Evolutionary conservation across 225 moss, liverwort and hornwort genomes (phyloP).

Genomic region (Anthoceros angustus): DNA sequence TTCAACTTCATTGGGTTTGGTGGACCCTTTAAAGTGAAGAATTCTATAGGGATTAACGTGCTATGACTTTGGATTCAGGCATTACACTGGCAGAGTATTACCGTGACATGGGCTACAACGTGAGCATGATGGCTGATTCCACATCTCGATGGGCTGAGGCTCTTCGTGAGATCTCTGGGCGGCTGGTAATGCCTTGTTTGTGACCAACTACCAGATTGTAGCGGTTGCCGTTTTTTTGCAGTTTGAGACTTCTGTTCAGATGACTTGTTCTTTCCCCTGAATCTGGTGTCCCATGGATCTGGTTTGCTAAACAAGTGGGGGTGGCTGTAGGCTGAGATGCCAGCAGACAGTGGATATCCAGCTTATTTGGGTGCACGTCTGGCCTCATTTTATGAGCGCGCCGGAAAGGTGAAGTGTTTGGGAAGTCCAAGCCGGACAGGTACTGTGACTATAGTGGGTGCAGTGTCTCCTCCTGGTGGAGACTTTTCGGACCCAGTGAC

Average conservation of each 20-base stretch:
- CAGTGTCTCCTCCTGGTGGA: conserved; percentile 97
- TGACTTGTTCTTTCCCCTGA: neutral
- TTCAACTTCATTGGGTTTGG: neutral
- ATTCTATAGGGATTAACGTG: neutral
- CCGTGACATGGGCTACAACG: conserved; percentile 99
- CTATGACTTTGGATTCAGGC: conserved; percentile 21
- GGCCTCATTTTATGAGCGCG: conserved; percentile 94
- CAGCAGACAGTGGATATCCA: conserved; percentile 97
- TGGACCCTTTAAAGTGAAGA: neutral
- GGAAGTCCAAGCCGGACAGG: conserved; percentile 90
- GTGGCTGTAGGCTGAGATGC: conserved; percentile 76
- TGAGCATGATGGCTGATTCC: conserved; percentile 99
- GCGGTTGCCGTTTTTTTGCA: neutral
- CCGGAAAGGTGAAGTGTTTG: conserved; percentile 82
- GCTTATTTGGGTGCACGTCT: conserved; percentile 86
- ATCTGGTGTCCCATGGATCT: neutral
- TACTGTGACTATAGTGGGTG: conserved; percentile 88
- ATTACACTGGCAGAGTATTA: conserved; percentile 96
- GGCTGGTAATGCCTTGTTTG: conserved; percentile 35
- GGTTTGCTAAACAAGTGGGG: neutral
- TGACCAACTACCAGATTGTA: neutral
- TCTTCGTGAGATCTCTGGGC: conserved; percentile 96
- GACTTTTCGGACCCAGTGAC: conserved; percentile 98
- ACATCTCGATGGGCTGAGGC: conserved; percentile 98
- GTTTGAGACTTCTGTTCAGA: neutral